A percentile compares a stretch with the other conserved stretches of the same genome.
Evolutionary conservation across 441 rosid genomes (phyloP).

Genomic region (Adansonia rubrostipa): DNA sequence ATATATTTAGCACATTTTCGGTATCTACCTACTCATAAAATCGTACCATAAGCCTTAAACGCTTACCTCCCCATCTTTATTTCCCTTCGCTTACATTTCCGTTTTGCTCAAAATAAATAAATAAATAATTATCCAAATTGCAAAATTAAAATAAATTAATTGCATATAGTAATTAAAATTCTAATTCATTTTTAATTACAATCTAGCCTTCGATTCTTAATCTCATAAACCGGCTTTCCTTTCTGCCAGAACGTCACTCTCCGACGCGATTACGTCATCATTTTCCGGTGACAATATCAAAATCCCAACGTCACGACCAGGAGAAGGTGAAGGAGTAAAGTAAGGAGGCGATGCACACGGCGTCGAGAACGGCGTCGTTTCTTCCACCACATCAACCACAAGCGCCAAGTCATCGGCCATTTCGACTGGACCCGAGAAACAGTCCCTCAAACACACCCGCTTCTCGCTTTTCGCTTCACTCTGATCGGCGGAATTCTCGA

Average conservation of each 20-base stretch:
- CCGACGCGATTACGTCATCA: constrained; percentile 7
- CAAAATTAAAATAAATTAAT: neutral
- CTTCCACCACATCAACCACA: constrained; percentile 24
- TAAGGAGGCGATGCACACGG: constrained; percentile 65
- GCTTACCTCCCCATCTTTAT: neutral
- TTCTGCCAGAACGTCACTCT: neutral
- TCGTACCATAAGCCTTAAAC: neutral
- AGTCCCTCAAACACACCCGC: constrained; percentile 14
- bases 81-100: neutral
- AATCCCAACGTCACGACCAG: constrained; percentile 39
- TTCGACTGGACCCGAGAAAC: constrained; percentile 4
- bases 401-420: constrained; percentile 24
- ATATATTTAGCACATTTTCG: no score
- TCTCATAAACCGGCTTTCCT: neutral
- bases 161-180: neutral
- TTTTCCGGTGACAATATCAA: neutral
- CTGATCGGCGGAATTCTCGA: constrained; percentile 26
- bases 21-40: neutral
- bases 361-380: constrained; percentile 66
- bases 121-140: neutral
- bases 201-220: constrained; percentile 11
- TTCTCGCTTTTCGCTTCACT: constrained; percentile 27
- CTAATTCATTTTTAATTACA: no score
- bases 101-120: neutral
- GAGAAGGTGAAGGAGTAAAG: constrained; percentile 68